phyloP scores from a whole-genome alignment of 345 rosid species.

The Moringa oleifera region DNA sequence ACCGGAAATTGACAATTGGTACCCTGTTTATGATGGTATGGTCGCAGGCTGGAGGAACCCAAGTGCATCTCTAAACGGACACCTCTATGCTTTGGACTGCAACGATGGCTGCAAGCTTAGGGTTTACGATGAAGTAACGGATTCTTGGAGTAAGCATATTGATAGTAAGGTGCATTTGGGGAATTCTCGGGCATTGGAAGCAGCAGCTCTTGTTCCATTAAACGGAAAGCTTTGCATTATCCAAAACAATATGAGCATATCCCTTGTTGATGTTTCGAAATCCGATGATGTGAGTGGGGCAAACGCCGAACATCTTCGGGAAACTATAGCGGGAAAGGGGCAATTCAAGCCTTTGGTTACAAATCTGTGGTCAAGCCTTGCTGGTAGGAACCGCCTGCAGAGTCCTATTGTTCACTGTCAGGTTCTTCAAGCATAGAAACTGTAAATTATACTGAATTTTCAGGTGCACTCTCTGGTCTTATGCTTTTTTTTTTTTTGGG shows the following conservation, averaged over 20 bases:
- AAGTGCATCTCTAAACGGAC: conserved; percentile 47
- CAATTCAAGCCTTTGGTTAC: conserved; percentile 61
- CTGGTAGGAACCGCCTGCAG: conserved; percentile 60
- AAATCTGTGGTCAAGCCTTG: conserved; percentile 62
- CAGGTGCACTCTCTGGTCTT: neutral
- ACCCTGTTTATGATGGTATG: conserved; percentile 63
- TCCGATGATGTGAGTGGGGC: conserved; percentile 36
- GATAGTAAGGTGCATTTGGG: conserved; percentile 72
- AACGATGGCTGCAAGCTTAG: conserved; percentile 71
- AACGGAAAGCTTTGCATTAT: conserved; percentile 64
- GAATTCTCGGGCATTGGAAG: conserved; percentile 58
- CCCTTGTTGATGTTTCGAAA: conserved; percentile 53
- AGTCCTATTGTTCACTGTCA: conserved; percentile 77
- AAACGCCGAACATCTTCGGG: conserved; percentile 59
- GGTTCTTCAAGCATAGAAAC: conserved; percentile 52
- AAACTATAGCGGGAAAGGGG: conserved; percentile 56
- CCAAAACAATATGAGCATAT: conserved; percentile 68
- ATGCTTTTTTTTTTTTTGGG: neutral
- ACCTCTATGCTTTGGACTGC: conserved; percentile 68
- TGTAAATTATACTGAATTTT: neutral
- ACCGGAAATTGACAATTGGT: conserved; percentile 55
- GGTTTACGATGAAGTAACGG: conserved; percentile 56
- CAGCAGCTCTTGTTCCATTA: conserved; percentile 65
- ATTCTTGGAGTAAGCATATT: conserved; percentile 62
- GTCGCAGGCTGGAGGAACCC: conserved; percentile 81